Evolutionary conservation across 2,329 filamentous ascomycete genomes (phyloP).

Genomic region (Magnaporthales sp.): DNA sequence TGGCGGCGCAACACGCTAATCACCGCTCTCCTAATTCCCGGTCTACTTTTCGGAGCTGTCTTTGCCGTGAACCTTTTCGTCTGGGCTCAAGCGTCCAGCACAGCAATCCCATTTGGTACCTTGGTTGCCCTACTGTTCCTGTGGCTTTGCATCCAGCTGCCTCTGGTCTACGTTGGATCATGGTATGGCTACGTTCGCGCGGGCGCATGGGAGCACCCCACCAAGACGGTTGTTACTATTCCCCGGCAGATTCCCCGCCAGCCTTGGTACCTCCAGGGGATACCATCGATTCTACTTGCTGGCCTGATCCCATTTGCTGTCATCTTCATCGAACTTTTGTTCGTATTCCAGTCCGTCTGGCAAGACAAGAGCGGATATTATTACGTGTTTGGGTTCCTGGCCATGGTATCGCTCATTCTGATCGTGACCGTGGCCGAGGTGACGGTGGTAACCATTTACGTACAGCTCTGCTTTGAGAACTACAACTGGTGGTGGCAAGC

Average conservation of each 20-base stretch:
- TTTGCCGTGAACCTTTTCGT: slow-evolving; percentile 83
- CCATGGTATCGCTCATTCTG: slow-evolving; percentile 63
- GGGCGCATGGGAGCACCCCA: slow-evolving; percentile 70
- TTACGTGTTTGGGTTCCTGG: slow-evolving; percentile 82
- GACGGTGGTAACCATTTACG: slow-evolving; percentile 74
- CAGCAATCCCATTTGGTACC: slow-evolving; percentile 75
- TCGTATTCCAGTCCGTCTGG: slow-evolving; percentile 60
- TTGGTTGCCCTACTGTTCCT: slow-evolving; percentile 63
- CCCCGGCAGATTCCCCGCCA: slow-evolving; percentile 67
- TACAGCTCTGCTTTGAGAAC: slow-evolving; percentile 77
- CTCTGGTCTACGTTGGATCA: slow-evolving; percentile 72
- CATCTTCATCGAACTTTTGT: slow-evolving; percentile 17
- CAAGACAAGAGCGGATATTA: slow-evolving; percentile 89
- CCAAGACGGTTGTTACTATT: slow-evolving; percentile 58
- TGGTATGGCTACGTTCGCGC: slow-evolving; percentile 66
- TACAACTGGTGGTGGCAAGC: slow-evolving; percentile 92
- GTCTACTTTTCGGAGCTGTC: slow-evolving; percentile 63
- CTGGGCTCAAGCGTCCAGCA: slow-evolving; percentile 83
- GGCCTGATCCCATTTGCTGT: slow-evolving; percentile 74
- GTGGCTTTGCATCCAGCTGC: slow-evolving; percentile 81
- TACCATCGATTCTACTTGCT: slow-evolving; percentile 59
- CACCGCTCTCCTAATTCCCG: slow-evolving; percentile 72
- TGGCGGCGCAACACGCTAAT: slow-evolving; percentile 70
- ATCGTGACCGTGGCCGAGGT: slow-evolving; percentile 74
- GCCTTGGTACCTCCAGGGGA: slow-evolving; percentile 62